Base-by-base conservation (phyloP, 2,329 filamentous ascomycete genomes). In the Cladosporium sp. region DNA sequence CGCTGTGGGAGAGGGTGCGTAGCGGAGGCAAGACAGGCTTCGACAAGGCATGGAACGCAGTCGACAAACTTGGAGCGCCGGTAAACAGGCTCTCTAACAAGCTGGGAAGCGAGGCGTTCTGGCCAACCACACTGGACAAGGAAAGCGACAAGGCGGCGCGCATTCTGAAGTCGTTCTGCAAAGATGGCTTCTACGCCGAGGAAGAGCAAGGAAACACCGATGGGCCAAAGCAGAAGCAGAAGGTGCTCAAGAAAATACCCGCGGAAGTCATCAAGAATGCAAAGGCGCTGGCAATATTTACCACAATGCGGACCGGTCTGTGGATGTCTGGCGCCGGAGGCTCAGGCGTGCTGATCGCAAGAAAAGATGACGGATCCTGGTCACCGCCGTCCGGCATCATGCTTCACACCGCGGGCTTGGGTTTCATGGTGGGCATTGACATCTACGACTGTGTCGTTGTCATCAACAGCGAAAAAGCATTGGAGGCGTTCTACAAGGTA, bases 371-470 rank as follows among this genome's bases (percentile, higher is more conserved):
- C 60, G 90, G 91, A 6, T 85, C 84, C 58, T 96, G 91, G 91
- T 93, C 89, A 58, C 87, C 90, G 8, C 92, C 92, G 0, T 95
- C 89, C 0, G 91, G 88, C 44, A 90, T 97, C 59, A 81, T 95
- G 74, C 78, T 95, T 43, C 92, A 97, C 66, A 95, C 92, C 0
- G 83, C 89, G 1, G 89, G 87, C 1, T 78, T 96, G 33, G 92
- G 90, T 34, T 96, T 97, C 65, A 80, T 95, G 49, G 85, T 91
- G 5, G 92, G 91, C 2, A 86, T 95, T 38, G 92, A 97, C 66
- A 90, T 96, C 32, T 97, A 96, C 74, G 92, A 97, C 68, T 95
- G 91, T 65, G 87, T 97, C 11, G 80, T 96, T 8, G 87, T 96
- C 34, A 91, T 96, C 66, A 96, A 95, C 72, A 90, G 87, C 42